phyloP scores from a whole-genome alignment of 305 asterid species.

The Fraxinus velutina region DNA sequence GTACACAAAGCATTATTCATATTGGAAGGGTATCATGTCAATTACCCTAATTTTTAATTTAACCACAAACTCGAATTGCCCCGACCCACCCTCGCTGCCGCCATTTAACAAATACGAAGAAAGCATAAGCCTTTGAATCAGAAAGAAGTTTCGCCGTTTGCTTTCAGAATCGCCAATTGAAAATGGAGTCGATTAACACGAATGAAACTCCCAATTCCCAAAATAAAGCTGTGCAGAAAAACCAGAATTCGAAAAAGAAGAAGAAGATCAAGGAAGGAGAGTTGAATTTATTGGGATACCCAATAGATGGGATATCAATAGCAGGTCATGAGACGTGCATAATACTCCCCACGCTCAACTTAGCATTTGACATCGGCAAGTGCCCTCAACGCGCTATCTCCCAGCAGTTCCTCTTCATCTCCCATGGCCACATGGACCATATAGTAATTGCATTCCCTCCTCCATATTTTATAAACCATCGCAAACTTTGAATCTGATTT shows the following conservation, averaged over 20 bases:
- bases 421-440: conserved; percentile 99
- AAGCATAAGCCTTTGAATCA: not conserved
- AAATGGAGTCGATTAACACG: conserved; percentile 25
- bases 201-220: not conserved
- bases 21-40: not conserved
- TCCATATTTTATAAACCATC: not conserved
- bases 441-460: conserved; percentile 39
- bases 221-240: conserved; percentile 7
- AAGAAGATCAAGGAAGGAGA: conserved; percentile 53
- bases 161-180: not conserved
- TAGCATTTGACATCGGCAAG: conserved; percentile 90
- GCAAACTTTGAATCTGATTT: not conserved
- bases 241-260: conserved; percentile 18
- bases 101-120: not conserved
- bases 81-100: not conserved
- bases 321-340: conserved; percentile 94
- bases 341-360: conserved; percentile 69
- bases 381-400: conserved; percentile 93
- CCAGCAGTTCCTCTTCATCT: conserved; percentile 86
- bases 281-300: conserved; percentile 58
- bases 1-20: too few relatives aligned
- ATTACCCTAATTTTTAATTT: not conserved
- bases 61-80: not conserved
- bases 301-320: conserved; percentile 73
- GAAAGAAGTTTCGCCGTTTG: not conserved